Evolutionary conservation across 2,329 filamentous ascomycete species (phyloP), one percentile per base, ranked within the genome.

Genomic region (Neophaeococcomyces aloes): DNA sequence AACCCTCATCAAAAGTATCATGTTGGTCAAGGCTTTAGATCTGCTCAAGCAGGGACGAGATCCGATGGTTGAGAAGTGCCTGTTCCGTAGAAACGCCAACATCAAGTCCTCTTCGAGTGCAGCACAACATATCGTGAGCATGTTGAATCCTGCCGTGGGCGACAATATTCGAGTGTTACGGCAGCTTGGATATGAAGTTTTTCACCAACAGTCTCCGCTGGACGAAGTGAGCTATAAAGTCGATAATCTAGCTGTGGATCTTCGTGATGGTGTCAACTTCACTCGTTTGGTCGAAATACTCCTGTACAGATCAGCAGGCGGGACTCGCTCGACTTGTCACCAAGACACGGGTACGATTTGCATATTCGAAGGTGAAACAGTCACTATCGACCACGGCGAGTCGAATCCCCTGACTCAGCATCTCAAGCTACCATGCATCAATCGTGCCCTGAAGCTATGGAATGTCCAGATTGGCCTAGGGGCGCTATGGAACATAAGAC

Each of bases 181-280:
- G 18, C 74, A 79, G 53, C 59, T 80, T 17, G 70, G 70, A 45
- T 81, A 76, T 57, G 65, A 65, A n/a, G 59, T 79, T 17, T 56
- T 57, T 3, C 69, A 76, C 53, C 59, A 66, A 6, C 78, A 81
- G 54, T 67, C 72, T 47, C 68, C 70, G 2, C 63, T 80, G 4
- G 67, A 78, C 48, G 78, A 81, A 57, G 75, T 75, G 49, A 61
- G 65, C 1, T 81, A 78, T 54, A 60, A 61, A 30, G 70, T 81
- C 43, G 61, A 65, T 7, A 81, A 81, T 51, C 64, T 82, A 18
- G 78, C 76, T 1, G 68, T 76, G 7, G 78, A 81, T 53, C 62
- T 81, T 17, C 69, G 78, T 27, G 74, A 81, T 54, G 78, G 78
- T 1, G 66, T 81, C 7, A 61, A 73, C 34, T 58, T 81, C n/a